Evolutionary conservation across 2,329 filamentous ascomycete genomes (phyloP).

Genomic region (Eurotiales sp.): DNA sequence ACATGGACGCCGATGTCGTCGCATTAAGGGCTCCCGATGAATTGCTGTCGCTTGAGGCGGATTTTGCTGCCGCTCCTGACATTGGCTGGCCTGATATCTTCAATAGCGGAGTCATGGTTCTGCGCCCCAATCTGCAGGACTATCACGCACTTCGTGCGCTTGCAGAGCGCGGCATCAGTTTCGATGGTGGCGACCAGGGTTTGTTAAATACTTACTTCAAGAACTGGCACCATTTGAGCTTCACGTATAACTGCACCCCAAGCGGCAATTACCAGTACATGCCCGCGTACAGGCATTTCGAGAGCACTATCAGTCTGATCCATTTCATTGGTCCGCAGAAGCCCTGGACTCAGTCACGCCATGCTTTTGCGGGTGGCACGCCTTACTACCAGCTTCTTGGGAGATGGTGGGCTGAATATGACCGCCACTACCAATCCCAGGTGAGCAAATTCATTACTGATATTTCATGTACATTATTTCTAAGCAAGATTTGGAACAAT

Average conservation of each 20-base stretch:
- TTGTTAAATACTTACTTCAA: slow-evolving; percentile 91
- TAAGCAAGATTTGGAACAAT: no score
- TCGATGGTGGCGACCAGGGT: slow-evolving; percentile 95
- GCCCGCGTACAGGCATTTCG: slow-evolving; percentile 89
- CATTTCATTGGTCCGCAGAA: slow-evolving; percentile 94
- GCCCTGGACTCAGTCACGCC: slow-evolving; percentile 69
- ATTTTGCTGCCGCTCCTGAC: slow-evolving; percentile 76
- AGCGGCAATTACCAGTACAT: slow-evolving; percentile 97
- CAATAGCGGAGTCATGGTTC: slow-evolving; percentile 95
- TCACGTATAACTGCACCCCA: slow-evolving; percentile 95
- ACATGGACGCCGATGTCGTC: slow-evolving; percentile 92
- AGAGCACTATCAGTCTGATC: slow-evolving; percentile 81
- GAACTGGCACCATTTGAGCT: slow-evolving; percentile 82
- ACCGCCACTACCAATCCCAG: slow-evolving; percentile 67
- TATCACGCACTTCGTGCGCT: slow-evolving; percentile 81
- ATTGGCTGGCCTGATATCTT: slow-evolving; percentile 98
- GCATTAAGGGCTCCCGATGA: slow-evolving; percentile 87
- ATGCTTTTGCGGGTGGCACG: slow-evolving; percentile 28
- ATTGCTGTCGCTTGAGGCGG: slow-evolving; percentile 66
- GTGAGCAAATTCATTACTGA: slow-evolving; percentile 14
- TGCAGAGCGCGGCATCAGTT: slow-evolving; percentile 82
- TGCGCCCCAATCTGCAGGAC: slow-evolving; percentile 80
- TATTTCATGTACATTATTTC: neutral
- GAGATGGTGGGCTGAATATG: slow-evolving; percentile 93
- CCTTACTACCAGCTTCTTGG: slow-evolving; percentile 76